Conservation (phyloP, 768 basidiomycete genomes). For the Fomitopsis pulvina region DNA sequence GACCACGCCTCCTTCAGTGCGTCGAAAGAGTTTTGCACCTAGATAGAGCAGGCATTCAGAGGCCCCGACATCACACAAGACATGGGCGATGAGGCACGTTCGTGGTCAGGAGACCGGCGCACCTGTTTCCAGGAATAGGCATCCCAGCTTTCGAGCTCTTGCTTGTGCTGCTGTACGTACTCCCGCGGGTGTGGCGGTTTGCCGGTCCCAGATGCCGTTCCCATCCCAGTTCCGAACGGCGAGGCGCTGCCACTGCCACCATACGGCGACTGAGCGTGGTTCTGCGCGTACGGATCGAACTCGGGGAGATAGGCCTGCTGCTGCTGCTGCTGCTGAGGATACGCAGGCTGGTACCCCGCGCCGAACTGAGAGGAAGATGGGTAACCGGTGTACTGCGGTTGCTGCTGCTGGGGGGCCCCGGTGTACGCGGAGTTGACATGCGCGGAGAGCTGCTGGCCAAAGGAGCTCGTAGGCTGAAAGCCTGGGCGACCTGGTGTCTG, state of each 20-base stretch:
- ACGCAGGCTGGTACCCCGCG: slow-evolving; percentile 16
- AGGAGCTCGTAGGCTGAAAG: slow-evolving; percentile 49
- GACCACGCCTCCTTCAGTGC: slow-evolving; percentile 63
- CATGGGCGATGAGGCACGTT: background rate
- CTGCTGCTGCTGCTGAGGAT: slow-evolving; percentile 18
- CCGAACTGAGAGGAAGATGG: slow-evolving; percentile 14
- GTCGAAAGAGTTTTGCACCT: slow-evolving; percentile 52
- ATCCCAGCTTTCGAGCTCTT: slow-evolving; percentile 69
- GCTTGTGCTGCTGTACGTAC: slow-evolving; percentile 57
- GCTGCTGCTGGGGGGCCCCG: slow-evolving; percentile 14
- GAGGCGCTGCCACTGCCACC: background rate
- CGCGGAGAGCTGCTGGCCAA: slow-evolving; percentile 47
- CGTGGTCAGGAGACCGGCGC: background rate
- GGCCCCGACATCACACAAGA: no score
- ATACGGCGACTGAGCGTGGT: slow-evolving; percentile 2
- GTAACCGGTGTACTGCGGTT: slow-evolving; percentile 25
- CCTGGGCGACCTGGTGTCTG: slow-evolving; percentile 25
- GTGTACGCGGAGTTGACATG: slow-evolving; percentile 18
- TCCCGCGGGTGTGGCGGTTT: slow-evolving; percentile 60
- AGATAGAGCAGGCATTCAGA: slow-evolving; percentile 18
- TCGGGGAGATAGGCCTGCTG: slow-evolving; percentile 27
- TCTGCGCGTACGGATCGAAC: slow-evolving; percentile 32
- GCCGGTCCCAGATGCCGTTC: no score
- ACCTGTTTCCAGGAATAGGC: slow-evolving; percentile 62
- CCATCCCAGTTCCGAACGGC: background rate